Base-by-base conservation (phyloP, 2,329 filamentous ascomycete species). In the Chaetoscypha palmicola region DNA sequence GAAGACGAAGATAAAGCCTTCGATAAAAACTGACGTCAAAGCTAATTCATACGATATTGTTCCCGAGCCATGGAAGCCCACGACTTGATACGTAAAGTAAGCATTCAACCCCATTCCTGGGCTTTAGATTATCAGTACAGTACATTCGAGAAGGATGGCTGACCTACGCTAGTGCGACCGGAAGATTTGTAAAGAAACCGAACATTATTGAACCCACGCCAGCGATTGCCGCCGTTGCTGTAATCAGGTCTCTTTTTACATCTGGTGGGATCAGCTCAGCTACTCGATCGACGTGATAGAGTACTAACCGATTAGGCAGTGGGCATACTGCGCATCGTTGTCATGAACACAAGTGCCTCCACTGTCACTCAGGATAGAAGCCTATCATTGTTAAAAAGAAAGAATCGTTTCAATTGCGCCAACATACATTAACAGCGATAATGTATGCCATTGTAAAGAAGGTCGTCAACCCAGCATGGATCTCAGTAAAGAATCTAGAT, bases 381-480 rank as follows among this genome's bases (percentile, higher is more conserved):
- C 72, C 76, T 92, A 69, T 47, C 73, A 68, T 10, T 34, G 56
- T 30, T 52, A 42, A 37, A 22, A 30, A 8, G 12, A 51, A 14
- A n/a, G n/a, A n/a, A n/a, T n/a, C n/a, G n/a, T n/a, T 10, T 10
- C 8, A 16, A 11, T 4, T 24, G 3, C 12, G 39, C n/a, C 3
- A 20, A 56, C 70, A 56, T 51, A 77, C 77, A 55, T 82, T 81
- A 50, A 82, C 80, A 7, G 83, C 82, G 59, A 92, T 89, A 55
- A 92, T 91, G 64, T 90, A 91, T 11, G 85, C 83, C 86, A 89
- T 88, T 2, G 83, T 84, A 43, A 83, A 81, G 60, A 86, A 86
- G 2, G 86, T 92, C 1, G 87, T 88, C 42, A 91, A 62, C 1
- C 86, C 87, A 22, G 86, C 87, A 21, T 86, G 80, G 45, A 92